A percentile compares a stretch with the other conserved stretches of the same genome.
These are phyloP conservation scores for Tulasnella sp. DNA, from an alignment of 768 basidiomycete species.

Conservation along the genomic window DNA sequence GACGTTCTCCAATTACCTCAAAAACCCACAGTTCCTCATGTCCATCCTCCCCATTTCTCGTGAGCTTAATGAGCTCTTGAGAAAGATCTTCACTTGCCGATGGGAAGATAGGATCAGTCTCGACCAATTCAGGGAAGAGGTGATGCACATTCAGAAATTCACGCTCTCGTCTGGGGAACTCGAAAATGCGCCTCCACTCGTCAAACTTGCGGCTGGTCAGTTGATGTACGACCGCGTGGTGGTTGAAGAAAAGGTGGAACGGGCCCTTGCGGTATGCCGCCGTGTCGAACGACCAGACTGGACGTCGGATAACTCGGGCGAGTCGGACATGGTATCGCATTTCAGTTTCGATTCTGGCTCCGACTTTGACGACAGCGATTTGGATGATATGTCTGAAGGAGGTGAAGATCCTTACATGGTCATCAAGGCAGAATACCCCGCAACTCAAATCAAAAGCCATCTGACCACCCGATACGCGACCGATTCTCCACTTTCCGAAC, in stretches of 20 bases:
- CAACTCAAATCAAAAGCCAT: no score
- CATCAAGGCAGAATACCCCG: no score
- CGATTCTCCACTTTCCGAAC: no score
- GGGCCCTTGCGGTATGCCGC: background rate
- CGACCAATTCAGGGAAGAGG: slow-evolving; percentile 8
- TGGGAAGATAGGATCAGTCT: slow-evolving; percentile 1
- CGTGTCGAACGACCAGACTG: no score
- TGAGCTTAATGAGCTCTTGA: slow-evolving; percentile 25
- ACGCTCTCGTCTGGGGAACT: slow-evolving; percentile 10
- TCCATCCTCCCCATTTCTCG: slow-evolving; percentile 29
- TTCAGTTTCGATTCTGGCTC: no score
- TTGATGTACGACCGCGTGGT: slow-evolving; percentile 2
- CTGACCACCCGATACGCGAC: no score
- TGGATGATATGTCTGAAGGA: no score
- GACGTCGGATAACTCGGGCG: no score
- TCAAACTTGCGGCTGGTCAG: slow-evolving; percentile 2
- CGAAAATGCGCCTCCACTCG: background rate
- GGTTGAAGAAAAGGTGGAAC: background rate
- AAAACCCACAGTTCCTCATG: slow-evolving; percentile 25
- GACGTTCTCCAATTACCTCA: slow-evolving; percentile 27
- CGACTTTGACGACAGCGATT: no score
- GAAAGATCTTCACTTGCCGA: slow-evolving; percentile 23
- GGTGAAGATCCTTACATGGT: no score
- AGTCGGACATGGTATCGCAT: no score
- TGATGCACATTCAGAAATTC: background rate